Evolutionary conservation across 805 yeast species (phyloP), one percentile per base, ranked within the genome.

Genomic region (Lipomyces yamanashiensis): DNA sequence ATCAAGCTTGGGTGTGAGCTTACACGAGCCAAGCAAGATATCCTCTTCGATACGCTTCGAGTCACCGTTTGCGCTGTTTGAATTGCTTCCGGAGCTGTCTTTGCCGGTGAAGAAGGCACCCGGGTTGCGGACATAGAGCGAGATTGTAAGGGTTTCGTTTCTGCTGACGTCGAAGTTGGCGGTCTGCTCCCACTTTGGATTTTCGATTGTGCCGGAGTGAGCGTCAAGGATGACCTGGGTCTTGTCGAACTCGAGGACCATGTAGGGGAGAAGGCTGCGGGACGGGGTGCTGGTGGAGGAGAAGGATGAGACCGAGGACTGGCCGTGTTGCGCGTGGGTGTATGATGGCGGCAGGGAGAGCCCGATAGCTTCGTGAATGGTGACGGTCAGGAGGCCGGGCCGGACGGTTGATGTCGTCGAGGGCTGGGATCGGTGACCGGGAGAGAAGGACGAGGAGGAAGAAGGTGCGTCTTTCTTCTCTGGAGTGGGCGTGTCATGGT

Each of bases 231-330:
- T 83, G 67, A 95, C 88, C 69, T 92, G 95, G 56, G 93, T 91
- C 76, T 95, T 95, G 77, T 95, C 99, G 74, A 92, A 93, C 76
- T 95, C 99, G 51, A 95, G 81, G 1, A 96, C 91, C 72, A 92
- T 90, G 90, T 44, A 95, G 82, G 64, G 96, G 81, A 17, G 95
- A 84, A 69, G 85, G 85, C 66, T 48, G 36, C 67, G 61, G 12
- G 58, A 48, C 9, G 59, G n/a, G 43, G 54, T 21, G 51, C 21
- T 36, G n/a, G 59, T 28, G 28, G 66, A 19, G 10, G 63, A 53
- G 52, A 50, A 62, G 15, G 34, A 51, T 15, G 53, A 36, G 28
- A 54, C 60, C n/a, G 53, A 37, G 37, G 56, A 40, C n/a, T 61
- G 62, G 45, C 64, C 65, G 40, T 64, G 62, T 23, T 64, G 64